phyloP scores from a whole-genome alignment of 2,329 filamentous ascomycete genomes.

The Ophiocordyceps camponoti-leonardi region DNA sequence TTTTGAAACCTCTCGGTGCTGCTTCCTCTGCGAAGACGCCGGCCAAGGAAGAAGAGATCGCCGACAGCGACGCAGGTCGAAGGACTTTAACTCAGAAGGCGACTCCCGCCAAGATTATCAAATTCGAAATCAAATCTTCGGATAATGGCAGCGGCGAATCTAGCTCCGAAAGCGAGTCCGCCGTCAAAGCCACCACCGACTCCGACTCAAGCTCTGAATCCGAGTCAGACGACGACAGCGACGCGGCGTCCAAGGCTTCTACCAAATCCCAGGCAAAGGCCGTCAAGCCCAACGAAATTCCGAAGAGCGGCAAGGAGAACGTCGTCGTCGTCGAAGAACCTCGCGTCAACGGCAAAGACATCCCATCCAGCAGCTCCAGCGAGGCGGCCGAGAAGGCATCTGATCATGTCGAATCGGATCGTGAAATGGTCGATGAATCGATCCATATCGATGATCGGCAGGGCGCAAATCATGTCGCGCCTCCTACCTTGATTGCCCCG shows the following conservation, averaged over 20 bases:
- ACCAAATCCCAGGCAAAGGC: constrained; percentile 6
- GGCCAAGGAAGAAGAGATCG: constrained; percentile 20
- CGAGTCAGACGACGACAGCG: constrained; percentile 9
- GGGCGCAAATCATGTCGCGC: constrained; percentile 15
- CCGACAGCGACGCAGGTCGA: constrained; percentile 24
- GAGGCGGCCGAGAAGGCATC: constrained; percentile 6
- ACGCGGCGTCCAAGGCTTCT: constrained; percentile 4
- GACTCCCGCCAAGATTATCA: constrained; percentile 1
- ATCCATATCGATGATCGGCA: constrained; percentile 19
- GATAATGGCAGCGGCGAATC: constrained; percentile 12
- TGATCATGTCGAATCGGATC: constrained; percentile 11
- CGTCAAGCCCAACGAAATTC: constrained; percentile 10
- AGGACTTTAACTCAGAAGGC: constrained; percentile 4
- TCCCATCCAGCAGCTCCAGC: constrained; percentile 8
- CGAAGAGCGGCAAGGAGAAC: constrained; percentile 6
- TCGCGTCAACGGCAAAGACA: constrained; percentile 5
- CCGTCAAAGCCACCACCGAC: constrained; percentile 4
- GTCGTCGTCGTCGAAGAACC: constrained; percentile 4
- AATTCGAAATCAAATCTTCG: constrained; percentile 7
- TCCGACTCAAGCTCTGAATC: constrained; percentile 9
- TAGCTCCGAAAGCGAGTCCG: constrained; percentile 7
- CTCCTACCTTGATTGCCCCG: constrained; percentile 28
- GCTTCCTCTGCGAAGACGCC: constrained; percentile 1
- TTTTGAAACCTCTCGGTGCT: constrained; percentile 14
- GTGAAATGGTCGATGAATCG: constrained; percentile 20